phyloP scores from a whole-genome alignment of 1,284 basidiomycete species.

The Marasmius sp. region DNA sequence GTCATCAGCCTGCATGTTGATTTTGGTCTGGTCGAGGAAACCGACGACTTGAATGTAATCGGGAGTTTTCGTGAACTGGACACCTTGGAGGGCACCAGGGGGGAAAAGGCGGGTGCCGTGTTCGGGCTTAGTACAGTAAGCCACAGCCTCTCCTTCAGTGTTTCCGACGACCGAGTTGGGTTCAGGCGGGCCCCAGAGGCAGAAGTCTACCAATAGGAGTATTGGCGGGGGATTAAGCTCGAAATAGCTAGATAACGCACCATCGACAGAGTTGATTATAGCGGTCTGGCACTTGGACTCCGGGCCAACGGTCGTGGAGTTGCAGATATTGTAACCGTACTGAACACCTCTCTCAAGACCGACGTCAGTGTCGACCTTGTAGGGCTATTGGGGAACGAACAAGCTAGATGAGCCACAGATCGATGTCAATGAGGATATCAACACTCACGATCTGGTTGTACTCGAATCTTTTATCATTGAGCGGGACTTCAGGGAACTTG shows the following conservation, averaged over 20 bases:
- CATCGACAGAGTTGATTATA: constrained; percentile 30
- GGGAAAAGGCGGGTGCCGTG: constrained; percentile 45
- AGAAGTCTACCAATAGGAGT: constrained; percentile 32
- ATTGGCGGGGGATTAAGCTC: background rate
- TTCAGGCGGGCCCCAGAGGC: constrained; percentile 36
- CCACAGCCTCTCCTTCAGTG: constrained; percentile 42
- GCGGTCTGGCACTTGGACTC: constrained; percentile 44
- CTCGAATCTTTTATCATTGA: constrained; percentile 1
- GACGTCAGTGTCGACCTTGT: constrained; percentile 40
- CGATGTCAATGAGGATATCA: background rate
- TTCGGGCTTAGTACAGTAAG: constrained; percentile 42
- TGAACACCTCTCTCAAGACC: constrained; percentile 32
- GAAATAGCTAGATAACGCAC: constrained; percentile 12
- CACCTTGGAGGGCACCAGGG: constrained; percentile 30
- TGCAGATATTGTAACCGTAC: constrained; percentile 44
- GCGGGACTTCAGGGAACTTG: constrained; percentile 1
- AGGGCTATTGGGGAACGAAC: constrained; percentile 22
- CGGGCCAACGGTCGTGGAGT: constrained; percentile 46
- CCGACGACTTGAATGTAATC: constrained; percentile 52
- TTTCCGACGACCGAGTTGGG: constrained; percentile 41
- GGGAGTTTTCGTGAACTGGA: constrained; percentile 42
- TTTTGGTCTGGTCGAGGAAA: constrained; percentile 47
- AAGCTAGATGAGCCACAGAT: background rate
- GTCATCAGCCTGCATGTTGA: constrained; percentile 44
- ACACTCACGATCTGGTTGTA: background rate